Conservation (phyloP, 169 alveolate species). For the Miamiensis avidus region DNA sequence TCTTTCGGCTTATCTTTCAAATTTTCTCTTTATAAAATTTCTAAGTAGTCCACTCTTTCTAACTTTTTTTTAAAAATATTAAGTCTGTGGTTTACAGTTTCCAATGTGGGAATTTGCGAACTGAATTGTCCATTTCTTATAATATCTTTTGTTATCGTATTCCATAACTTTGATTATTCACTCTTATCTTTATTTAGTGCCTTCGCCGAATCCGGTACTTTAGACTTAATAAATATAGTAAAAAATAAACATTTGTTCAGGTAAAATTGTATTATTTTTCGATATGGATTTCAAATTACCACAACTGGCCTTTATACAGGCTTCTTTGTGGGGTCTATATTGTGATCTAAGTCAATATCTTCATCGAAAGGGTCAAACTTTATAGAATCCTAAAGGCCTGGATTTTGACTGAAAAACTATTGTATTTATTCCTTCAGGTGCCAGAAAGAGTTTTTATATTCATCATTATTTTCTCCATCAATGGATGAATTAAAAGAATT, state of each 20-base stretch:
- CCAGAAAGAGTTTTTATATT: neutral
- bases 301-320: no score
- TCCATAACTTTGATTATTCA: conserved; percentile 25
- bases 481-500: neutral
- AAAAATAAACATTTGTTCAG: neutral
- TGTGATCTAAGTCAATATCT: neutral
- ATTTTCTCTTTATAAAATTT: conserved; percentile 36
- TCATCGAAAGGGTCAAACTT: conserved; percentile 31
- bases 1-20: neutral
- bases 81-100: conserved; percentile 40
- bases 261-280: neutral
- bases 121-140: conserved; percentile 41
- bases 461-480: neutral
- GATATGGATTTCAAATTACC: neutral
- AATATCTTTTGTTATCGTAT: conserved; percentile 35
- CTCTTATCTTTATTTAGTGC: neutral
- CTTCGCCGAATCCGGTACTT: conserved; percentile 13
- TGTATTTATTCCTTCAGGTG: conserved; percentile 41
- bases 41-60: conserved; percentile 42
- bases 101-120: conserved; percentile 33
- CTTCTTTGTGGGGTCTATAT: neutral
- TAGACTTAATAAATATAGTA: conserved; percentile 7
- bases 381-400: conserved; percentile 32
- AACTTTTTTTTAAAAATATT: conserved; percentile 43
- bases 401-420: conserved; percentile 36